These are phyloP conservation scores for Chaetomium sp. DNA, from an alignment of 2,329 filamentous ascomycete species.

Conservation along the genomic window DNA sequence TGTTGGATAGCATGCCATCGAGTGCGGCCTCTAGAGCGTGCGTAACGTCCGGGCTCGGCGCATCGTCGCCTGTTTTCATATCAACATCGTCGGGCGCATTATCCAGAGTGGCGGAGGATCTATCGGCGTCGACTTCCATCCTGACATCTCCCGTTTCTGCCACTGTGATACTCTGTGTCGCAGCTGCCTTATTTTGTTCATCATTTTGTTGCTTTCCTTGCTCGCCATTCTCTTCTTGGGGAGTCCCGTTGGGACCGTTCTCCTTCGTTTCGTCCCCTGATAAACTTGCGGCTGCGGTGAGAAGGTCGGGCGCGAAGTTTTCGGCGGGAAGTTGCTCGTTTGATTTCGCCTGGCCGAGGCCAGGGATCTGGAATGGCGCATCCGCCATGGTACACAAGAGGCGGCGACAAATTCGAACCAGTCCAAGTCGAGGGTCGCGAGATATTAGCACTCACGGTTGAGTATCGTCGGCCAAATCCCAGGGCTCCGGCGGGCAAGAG, in stretches of 20 bases:
- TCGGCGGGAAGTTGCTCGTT: conserved; percentile 20
- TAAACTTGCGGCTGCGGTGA: conserved; percentile 19
- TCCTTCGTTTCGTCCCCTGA: conserved; percentile 6
- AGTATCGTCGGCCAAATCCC: no score
- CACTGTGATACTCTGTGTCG: not conserved
- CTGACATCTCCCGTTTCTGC: not conserved
- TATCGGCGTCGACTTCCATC: conserved; percentile 13
- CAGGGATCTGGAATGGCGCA: conserved; percentile 24
- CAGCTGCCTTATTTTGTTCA: not conserved
- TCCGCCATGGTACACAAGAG: conserved; percentile 16
- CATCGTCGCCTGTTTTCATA: conserved; percentile 2
- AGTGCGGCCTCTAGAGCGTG: conserved; percentile 40
- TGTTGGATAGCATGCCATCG: conserved; percentile 29
- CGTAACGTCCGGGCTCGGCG: conserved; percentile 34
- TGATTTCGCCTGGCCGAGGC: conserved; percentile 25
- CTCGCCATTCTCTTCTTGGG: conserved; percentile 5
- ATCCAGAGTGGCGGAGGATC: not conserved
- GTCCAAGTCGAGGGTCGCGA: no score
- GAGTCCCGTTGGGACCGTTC: conserved; percentile 9
- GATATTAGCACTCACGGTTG: no score
- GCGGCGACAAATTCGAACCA: no score
- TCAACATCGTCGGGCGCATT: not conserved
- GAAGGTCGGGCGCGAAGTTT: conserved; percentile 21
- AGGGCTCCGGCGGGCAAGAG: no score
- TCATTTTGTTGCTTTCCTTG: conserved; percentile 4